Conservation (phyloP, 164 flowering plant genomes). For the Euptelea pleiosperma region DNA sequence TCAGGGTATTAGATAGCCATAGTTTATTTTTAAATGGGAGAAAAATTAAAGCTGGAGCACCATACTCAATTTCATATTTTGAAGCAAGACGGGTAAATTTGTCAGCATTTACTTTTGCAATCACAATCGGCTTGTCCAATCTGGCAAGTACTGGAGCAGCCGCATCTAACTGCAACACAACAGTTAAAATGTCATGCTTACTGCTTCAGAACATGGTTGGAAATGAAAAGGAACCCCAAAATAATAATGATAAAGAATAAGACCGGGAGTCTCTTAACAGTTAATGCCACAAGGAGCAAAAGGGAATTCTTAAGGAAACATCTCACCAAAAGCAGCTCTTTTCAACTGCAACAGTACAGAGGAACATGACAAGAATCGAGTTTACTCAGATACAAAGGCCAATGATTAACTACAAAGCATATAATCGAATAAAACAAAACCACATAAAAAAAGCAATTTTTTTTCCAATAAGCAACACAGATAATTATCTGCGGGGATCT, state of each 20-base stretch:
- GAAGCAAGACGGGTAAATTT: conserved; percentile 55
- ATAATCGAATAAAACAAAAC: no score
- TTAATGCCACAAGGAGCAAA: no score
- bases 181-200: conserved; percentile 8
- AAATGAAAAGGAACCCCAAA: not conserved
- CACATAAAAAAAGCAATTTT: no score
- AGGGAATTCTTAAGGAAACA: no score
- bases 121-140: conserved; percentile 64
- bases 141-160: conserved; percentile 82
- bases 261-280: no score
- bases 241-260: not conserved
- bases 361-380: no score
- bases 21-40: not conserved
- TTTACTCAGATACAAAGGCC: no score
- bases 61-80: conserved; percentile 88
- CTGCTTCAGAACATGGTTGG: not conserved
- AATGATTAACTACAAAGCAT: no score
- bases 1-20: not conserved
- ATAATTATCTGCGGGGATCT: no score
- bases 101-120: conserved; percentile 94
- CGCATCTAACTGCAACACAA: conserved; percentile 67
- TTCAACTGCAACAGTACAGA: no score
- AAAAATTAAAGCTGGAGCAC: conserved; percentile 5
- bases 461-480: no score
- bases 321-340: no score